Conservation (phyloP, 169 alveolate species). For the Amoebophrya sp. region DNA sequence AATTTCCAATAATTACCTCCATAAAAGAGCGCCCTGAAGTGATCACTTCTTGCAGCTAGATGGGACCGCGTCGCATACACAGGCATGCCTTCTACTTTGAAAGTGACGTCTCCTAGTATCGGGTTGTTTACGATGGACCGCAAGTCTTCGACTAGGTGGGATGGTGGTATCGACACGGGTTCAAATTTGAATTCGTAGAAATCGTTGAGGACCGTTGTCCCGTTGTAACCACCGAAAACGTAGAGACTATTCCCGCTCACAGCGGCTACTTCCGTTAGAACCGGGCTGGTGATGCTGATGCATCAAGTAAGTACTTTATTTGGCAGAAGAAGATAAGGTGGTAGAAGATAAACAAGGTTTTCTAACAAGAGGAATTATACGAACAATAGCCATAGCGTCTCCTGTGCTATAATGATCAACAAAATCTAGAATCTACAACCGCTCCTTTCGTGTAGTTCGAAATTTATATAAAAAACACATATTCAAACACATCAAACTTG, state of each 20-base stretch:
- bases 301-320: too few relatives aligned
- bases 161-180: constrained; percentile 43
- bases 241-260: constrained; percentile 43
- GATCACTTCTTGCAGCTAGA: constrained; percentile 31
- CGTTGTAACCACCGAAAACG: constrained; percentile 51
- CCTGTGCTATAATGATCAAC: too few relatives aligned
- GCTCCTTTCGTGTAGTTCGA: too few relatives aligned
- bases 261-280: constrained; percentile 56
- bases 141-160: background rate
- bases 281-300: too few relatives aligned
- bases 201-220: constrained; percentile 45
- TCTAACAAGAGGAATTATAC: too few relatives aligned
- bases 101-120: background rate
- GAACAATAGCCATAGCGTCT: too few relatives aligned
- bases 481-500: too few relatives aligned
- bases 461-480: too few relatives aligned
- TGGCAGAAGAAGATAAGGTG: too few relatives aligned
- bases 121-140: background rate
- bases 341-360: too few relatives aligned
- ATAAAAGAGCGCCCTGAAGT: constrained; percentile 45
- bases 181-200: constrained; percentile 48
- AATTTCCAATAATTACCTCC: constrained; percentile 30
- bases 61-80: background rate
- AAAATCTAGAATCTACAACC: too few relatives aligned
- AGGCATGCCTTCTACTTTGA: background rate